Percentiles rank a stretch among this genome's conserved stretches.
These are phyloP conservation scores for Colletotrichum aenigma DNA, from an alignment of 2,329 filamentous ascomycete species.

Conservation along the genomic window DNA sequence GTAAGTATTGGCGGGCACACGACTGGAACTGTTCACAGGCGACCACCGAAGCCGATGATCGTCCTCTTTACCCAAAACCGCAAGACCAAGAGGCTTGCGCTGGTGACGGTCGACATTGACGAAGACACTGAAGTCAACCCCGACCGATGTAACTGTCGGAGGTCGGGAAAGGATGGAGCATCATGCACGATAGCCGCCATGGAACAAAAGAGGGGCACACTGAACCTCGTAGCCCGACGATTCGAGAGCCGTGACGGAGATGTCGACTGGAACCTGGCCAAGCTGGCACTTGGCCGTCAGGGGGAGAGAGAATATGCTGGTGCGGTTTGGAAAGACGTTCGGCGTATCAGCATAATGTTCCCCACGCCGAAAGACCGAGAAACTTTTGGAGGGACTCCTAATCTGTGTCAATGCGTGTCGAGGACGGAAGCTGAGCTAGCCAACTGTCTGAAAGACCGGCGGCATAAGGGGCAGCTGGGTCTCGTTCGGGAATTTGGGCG, in stretches of 20 bases:
- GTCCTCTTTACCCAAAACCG: slow-evolving; percentile 34
- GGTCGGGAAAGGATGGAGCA: slow-evolving; percentile 27
- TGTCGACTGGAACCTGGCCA: slow-evolving; percentile 33
- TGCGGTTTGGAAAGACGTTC: slow-evolving; percentile 27
- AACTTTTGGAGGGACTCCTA: slow-evolving; percentile 30
- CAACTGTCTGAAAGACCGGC: slow-evolving; percentile 25
- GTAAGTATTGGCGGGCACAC: slow-evolving; percentile 25
- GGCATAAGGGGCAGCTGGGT: slow-evolving; percentile 32
- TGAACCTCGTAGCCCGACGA: slow-evolving; percentile 27
- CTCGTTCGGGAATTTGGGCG: slow-evolving; percentile 32
- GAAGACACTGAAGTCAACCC: slow-evolving; percentile 35
- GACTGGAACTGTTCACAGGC: slow-evolving; percentile 32
- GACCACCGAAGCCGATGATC: slow-evolving; percentile 36
- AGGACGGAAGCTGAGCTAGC: slow-evolving; percentile 26
- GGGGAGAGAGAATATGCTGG: slow-evolving; percentile 10
- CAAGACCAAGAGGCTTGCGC: slow-evolving; percentile 24
- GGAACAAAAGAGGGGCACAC: slow-evolving; percentile 29
- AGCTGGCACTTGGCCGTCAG: slow-evolving; percentile 24
- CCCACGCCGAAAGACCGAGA: slow-evolving; percentile 22
- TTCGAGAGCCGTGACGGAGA: slow-evolving; percentile 26
- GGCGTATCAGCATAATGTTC: slow-evolving; percentile 35
- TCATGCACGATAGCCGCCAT: slow-evolving; percentile 19
- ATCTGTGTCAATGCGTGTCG: slow-evolving; percentile 28
- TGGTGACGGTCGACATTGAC: slow-evolving; percentile 35
- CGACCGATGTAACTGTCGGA: slow-evolving; percentile 37